phyloP scores from a whole-genome alignment of 192 early-diverging fungal species.

The Tieghemiomyces parasiticus region DNA sequence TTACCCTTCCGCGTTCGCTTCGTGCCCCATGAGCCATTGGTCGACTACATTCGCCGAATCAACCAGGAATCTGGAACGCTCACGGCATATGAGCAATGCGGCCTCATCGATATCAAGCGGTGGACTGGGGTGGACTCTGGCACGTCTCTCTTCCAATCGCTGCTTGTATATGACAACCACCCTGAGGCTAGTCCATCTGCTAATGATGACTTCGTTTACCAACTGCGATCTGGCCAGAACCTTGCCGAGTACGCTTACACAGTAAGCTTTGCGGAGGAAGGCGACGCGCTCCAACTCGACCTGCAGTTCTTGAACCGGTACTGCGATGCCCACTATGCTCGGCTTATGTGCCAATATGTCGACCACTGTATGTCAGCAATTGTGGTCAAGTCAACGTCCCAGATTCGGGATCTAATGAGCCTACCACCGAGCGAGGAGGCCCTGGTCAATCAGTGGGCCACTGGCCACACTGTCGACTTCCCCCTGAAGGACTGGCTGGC shows the following conservation, averaged over 20 bases:
- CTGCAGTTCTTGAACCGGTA: not conserved
- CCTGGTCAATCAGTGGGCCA: not conserved
- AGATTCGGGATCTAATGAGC: not conserved
- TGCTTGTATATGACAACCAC: constrained; percentile 8
- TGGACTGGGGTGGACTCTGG: not conserved
- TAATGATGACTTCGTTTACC: not conserved
- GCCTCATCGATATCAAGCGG: not conserved
- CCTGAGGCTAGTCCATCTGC: not conserved
- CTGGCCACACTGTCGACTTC: not conserved
- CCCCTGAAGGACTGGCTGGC: not conserved
- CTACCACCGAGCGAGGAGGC: not conserved
- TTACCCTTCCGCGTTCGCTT: not conserved
- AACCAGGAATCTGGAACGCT: not conserved
- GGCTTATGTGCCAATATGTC: not conserved
- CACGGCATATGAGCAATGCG: not conserved
- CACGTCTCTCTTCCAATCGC: not conserved
- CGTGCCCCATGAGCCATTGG: not conserved
- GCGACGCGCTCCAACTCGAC: not conserved
- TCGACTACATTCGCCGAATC: not conserved
- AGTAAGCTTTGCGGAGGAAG: not conserved
- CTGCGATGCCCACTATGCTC: not conserved
- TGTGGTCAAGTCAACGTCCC: not conserved
- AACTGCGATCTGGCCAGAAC: not conserved
- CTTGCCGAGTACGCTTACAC: not conserved
- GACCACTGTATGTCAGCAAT: not conserved